Base-by-base conservation (phyloP, 1,284 basidiomycete species). In the Naganishia cerealis region DNA sequence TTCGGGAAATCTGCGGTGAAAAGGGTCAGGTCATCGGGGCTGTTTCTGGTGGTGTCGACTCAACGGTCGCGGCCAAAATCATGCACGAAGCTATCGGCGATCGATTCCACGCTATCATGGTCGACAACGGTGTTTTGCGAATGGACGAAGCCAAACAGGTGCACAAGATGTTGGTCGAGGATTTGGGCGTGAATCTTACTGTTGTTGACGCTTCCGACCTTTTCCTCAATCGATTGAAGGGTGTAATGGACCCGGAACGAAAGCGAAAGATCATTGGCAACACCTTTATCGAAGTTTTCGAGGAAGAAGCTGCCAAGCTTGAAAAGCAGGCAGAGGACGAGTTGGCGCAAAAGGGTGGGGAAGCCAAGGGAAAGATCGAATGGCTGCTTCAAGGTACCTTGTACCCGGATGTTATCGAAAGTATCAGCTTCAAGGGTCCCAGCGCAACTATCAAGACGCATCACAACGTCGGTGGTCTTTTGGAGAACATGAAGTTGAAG, bases 71-170 rank as follows among this genome's bases (percentile, higher is more conserved):
- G 12, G 96, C 96, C 57, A 98, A 98, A 82, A 86, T 99, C 69
- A 99, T 99, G 96, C 94, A 99, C 76, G 94, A 98, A 83, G 96
- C 96, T 24, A 99, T 99, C 73, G 96, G 96, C 43, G 93, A 98
- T 79, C 86, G 92, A 71, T 99, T 99, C 86, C 96, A 97, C 78
- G 96, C 95, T 13, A 96, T 99, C 82, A 96, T 99, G 94, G 96
- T 99, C 63, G 96, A 99, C 83, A 99, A 99, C 77, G 96, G 96
- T 73, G 95, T 99, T 43, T 85, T 99, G 39, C 90, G 96, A 61
- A 82, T 90, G 74, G 89, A 97, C 79, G 96, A 99, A 80, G 94
- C 90, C 21, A 79, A 86, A 69, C 93, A 97, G 81, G 96, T 99
- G n/a, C 82, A 96, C 82, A 87, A 90, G 74, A 98, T 96, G 93